Evolutionary conservation across 164 flowering plant genomes (phyloP).

Genomic region (Piper betle): DNA sequence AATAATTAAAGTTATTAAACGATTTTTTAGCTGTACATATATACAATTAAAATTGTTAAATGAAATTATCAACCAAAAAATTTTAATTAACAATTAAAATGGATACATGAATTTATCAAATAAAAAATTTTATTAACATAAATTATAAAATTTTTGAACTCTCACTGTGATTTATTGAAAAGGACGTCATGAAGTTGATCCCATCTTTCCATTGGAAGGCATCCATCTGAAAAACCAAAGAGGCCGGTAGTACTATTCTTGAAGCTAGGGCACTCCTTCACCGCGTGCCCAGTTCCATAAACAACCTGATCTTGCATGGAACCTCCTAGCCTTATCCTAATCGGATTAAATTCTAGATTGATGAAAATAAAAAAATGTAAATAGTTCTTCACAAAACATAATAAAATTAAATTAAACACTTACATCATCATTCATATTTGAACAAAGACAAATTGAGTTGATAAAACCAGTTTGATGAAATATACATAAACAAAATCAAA

Average conservation of each 20-base stretch:
- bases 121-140: not conserved
- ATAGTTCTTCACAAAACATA: not conserved
- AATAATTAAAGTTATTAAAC: conserved; percentile 11
- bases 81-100: not conserved
- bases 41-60: not conserved
- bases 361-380: conserved; percentile 1
- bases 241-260: conserved; percentile 18
- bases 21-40: conserved; percentile 40
- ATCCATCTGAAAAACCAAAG: conserved; percentile 48
- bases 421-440: not conserved
- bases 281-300: conserved; percentile 27
- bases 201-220: conserved; percentile 50
- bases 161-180: conserved; percentile 16
- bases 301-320: conserved; percentile 53
- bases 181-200: conserved; percentile 27
- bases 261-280: conserved; percentile 20
- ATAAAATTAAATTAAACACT: not conserved
- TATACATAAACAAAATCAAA: too few species aligned
- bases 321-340: conserved; percentile 56
- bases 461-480: too few species aligned
- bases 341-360: conserved; percentile 16
- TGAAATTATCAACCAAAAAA: too few species aligned
- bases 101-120: not conserved
- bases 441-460: not conserved
- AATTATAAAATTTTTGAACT: too few species aligned